Evolutionary conservation across 179 eudicot species (phyloP), one percentile per base, ranked within the genome.

Genomic region (Monotropa hypopitys): DNA sequence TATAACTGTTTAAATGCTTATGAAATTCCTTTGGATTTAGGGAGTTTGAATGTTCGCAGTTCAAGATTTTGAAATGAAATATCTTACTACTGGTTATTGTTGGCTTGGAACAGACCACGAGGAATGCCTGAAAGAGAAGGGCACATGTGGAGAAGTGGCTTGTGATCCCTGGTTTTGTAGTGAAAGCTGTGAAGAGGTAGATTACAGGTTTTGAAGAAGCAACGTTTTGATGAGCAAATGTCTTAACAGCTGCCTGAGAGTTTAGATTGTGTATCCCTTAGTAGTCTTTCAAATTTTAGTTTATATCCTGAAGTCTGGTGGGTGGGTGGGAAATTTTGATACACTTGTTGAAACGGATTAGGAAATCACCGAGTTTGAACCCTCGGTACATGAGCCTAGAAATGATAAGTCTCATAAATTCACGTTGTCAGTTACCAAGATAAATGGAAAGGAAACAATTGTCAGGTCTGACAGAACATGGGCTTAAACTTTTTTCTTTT

Each of bases 81-180:
- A 45, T 43, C 40, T 28, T 73, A 49, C 21, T 65, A 10, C 62
- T 77, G 69, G 72, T 72, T 54, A 42, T 73, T 53, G 40, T 73
- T 78, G 61, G 61, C 57, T 84, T 73, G 80, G 50, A 75, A 87
- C 91, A 95, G 99, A 91, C 81, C 99, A 95, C 76, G 80, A 79
- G 80, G 82, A 71, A 47, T 95, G 99, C 85, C 74, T 89, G 77
- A 80, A 84, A 28, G 85, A 80, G 76, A 83, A 76, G 84, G 79
- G 81, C 56, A 38, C 77, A 21, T 23, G 61, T 70, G 75, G 50
- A 72, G 81, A 77, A 49, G 70, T 77, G 68, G 80, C 78, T 79
- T 82, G 86, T 74, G 88, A 86, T 74, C 78, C 84, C 54, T 86
- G 93, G 94, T 93, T 90, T 84, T 95, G 99, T 77, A 82, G 97